Conservation (phyloP, 257 asterid genomes). For the Jacaranda mimosifolia region DNA sequence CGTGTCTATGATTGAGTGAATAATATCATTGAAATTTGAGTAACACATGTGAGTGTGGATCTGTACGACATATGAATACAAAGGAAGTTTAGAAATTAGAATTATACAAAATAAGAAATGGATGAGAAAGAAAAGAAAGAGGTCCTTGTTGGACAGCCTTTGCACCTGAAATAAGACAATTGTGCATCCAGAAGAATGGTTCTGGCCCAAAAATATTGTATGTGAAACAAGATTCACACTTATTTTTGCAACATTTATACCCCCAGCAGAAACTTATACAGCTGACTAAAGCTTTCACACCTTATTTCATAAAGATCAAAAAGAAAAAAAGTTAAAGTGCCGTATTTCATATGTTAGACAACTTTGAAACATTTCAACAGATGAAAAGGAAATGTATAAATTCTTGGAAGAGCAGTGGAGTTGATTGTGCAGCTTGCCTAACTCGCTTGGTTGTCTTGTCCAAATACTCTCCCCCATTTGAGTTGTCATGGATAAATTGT, state of each 20-base stretch:
- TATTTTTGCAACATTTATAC: no score
- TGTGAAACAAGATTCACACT: no score
- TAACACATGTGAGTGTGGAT: slow-evolving; percentile 28
- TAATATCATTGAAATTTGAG: not conserved
- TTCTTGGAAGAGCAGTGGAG: not conserved
- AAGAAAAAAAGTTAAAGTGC: not conserved
- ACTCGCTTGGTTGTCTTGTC: not conserved
- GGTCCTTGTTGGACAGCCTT: not conserved
- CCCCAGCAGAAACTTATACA: no score
- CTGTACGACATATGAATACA: not conserved
- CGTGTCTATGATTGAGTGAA: slow-evolving; percentile 9
- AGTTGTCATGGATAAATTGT: not conserved
- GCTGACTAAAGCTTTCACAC: not conserved
- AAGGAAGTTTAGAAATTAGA: not conserved
- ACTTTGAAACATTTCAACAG: not conserved
- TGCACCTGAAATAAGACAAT: not conserved
- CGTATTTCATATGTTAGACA: not conserved
- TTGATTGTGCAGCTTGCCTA: not conserved
- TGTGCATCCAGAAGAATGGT: not conserved
- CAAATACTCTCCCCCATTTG: not conserved
- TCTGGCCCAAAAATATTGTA: no score
- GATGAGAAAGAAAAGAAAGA: not conserved
- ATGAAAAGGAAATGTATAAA: not conserved
- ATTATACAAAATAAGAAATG: no score
- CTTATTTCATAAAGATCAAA: not conserved